Evolutionary conservation across 139 green algal species (phyloP), one percentile per base, ranked within the genome.

Genomic region (Asterochloris erici): DNA sequence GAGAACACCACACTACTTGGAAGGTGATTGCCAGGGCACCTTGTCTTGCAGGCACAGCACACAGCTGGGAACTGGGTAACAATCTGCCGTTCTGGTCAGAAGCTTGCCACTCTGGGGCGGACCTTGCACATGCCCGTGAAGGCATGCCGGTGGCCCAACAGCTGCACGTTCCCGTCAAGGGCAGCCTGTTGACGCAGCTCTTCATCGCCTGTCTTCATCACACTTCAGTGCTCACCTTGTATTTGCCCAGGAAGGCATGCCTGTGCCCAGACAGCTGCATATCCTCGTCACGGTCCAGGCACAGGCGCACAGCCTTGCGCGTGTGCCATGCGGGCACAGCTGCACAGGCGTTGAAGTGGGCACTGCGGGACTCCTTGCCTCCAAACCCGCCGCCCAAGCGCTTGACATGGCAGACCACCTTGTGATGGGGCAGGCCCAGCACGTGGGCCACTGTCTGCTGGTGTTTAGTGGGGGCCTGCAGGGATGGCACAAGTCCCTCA

Each of bases 381-480:
- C 96, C 96, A 82, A 99, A 99, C 10, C 96, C 96, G 63, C 96
- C 96, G 66, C 96, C 96, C 23, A 99, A 85, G 63, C 96, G 92
- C 88, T 98, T 98, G 38, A 93, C 95, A 66, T 93, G 91, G 85
- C 87, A 91, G 11, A 98, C 89, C 16, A 98, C 82, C 88, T 97
- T 97, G 91, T 98, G 85, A 63, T 85, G 81, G 11, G 96, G 94
- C 6, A 99, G 81, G n/a, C 92, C 93, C 78, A 99, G 87, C 62
- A 92, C 90, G 26, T 86, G 62, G 9, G 94, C 84, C 27, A 98
- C 87, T 68, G 85, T 89, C 66, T 81, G 87, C 81, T 98, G 96
- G 85, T 98, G 94, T 79, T 98, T 94, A 47, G 90, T 86, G 17
- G 91, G 92, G 19, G 92, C 93, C 89, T 98, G 93, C 60, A 81